These are phyloP conservation scores for Parathielavia appendiculata DNA, from an alignment of 495 filamentous ascomycete genomes.

Conservation along the genomic window DNA sequence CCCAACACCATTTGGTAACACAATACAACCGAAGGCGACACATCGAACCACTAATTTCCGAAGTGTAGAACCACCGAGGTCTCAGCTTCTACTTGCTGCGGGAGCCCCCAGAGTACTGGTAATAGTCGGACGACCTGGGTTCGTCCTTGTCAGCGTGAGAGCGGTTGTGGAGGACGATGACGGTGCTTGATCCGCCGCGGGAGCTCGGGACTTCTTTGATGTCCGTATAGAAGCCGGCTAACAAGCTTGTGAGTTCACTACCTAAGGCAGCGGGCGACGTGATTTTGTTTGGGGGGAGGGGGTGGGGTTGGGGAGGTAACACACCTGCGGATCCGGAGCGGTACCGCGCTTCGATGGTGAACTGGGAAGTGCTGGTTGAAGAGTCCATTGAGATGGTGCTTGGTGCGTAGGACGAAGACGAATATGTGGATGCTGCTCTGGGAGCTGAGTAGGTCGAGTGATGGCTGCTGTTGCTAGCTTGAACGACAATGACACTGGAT, in stretches of 20 bases:
- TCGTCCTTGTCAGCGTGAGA: slow-evolving; percentile 17
- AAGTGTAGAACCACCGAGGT: neutral
- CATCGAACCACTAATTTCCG: neutral
- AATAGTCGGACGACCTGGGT: slow-evolving; percentile 19
- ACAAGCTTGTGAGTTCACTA: neutral
- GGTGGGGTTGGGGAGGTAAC: neutral
- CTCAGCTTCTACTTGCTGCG: neutral
- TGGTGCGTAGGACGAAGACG: slow-evolving; percentile 13
- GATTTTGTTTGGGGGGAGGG: no score
- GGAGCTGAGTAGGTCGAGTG: slow-evolving; percentile 8
- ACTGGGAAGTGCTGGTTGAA: slow-evolving; percentile 9
- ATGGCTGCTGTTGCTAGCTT: slow-evolving; percentile 3
- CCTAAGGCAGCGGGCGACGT: neutral
- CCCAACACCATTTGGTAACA: neutral
- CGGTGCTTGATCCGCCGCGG: neutral
- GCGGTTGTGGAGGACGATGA: slow-evolving; percentile 21
- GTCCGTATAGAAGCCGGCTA: slow-evolving; percentile 4
- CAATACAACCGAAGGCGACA: neutral
- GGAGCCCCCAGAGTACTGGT: neutral
- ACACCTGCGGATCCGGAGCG: slow-evolving; percentile 17
- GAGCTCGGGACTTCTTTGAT: slow-evolving; percentile 5
- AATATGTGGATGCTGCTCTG: slow-evolving; percentile 14
- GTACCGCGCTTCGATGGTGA: neutral
- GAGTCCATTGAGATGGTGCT: slow-evolving; percentile 14
- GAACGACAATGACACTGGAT: slow-evolving; percentile 13